These are phyloP conservation scores for Linum usitatissimum DNA, from an alignment of 345 rosid species.

Conservation along the genomic window DNA sequence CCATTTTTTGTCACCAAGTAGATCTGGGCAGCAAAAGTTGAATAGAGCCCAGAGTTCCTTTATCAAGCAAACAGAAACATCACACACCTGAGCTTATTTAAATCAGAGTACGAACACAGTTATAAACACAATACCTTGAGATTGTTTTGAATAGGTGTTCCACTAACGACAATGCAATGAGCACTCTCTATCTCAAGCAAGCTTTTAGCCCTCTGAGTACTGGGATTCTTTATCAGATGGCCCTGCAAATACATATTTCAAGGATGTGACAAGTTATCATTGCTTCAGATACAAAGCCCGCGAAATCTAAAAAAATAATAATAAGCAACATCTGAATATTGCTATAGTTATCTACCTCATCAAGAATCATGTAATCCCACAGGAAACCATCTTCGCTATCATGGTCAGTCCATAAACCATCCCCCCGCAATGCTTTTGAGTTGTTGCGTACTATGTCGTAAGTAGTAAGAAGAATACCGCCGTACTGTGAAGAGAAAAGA, in stretches of 20 bases:
- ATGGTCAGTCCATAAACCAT: constrained; percentile 33
- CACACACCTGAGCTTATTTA: constrained; percentile 1
- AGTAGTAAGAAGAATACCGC: constrained; percentile 84
- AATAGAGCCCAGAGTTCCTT: constrained; percentile 96
- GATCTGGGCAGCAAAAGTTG: constrained; percentile 81
- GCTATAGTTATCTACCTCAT: constrained; percentile 50
- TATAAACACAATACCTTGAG: constrained; percentile 54
- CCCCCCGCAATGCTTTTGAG: constrained; percentile 58
- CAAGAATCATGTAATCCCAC: constrained; percentile 98
- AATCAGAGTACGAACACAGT: constrained; percentile 5
- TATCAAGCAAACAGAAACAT: constrained; percentile 15
- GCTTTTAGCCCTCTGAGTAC: constrained; percentile 95
- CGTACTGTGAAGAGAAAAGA: constrained; percentile 40
- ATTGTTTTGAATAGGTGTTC: constrained; percentile 95
- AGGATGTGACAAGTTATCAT: not conserved
- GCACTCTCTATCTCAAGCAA: constrained; percentile 89
- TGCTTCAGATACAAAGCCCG: not conserved
- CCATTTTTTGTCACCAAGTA: constrained; percentile 80
- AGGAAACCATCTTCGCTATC: constrained; percentile 40
- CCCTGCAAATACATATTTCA: constrained; percentile 39
- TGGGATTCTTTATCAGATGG: constrained; percentile 93
- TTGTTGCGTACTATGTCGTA: constrained; percentile 91
- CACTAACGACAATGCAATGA: constrained; percentile 81
- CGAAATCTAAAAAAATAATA: not conserved
- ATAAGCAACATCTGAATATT: not conserved